Evolutionary conservation across 768 basidiomycete species (phyloP).

Genomic region (Lentinula guzmanii): DNA sequence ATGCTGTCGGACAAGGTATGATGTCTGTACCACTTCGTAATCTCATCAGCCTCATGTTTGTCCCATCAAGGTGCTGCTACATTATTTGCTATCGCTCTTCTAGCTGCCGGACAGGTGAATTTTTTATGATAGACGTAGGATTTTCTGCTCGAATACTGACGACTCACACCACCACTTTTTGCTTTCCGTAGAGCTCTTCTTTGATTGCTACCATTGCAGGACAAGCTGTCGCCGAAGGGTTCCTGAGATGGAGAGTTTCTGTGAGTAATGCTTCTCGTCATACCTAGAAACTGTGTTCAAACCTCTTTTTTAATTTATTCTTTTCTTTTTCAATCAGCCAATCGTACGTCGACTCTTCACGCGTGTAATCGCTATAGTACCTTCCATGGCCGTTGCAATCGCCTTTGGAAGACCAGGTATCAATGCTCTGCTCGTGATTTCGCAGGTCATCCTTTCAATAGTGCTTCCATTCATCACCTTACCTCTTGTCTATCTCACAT

Average conservation of each 20-base stretch:
- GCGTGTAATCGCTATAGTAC: constrained; percentile 74
- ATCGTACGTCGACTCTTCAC: constrained; percentile 77
- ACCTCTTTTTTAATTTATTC: too few relatives aligned
- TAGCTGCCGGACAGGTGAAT: constrained; percentile 71
- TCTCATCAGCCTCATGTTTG: neutral
- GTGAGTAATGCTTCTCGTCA: constrained; percentile 28
- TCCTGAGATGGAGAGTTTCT: constrained; percentile 80
- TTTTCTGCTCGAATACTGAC: neutral
- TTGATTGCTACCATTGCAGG: constrained; percentile 88
- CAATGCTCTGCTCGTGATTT: constrained; percentile 74
- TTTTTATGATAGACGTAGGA: neutral
- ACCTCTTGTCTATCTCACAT: constrained; percentile 74
- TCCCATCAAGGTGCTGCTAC: constrained; percentile 58
- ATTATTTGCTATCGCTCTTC: constrained; percentile 83
- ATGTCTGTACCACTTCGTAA: neutral
- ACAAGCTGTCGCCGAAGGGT: constrained; percentile 87
- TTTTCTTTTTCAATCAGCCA: constrained; percentile 37
- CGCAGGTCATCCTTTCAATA: constrained; percentile 80
- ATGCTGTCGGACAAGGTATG: constrained; percentile 62
- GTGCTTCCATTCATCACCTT: constrained; percentile 83
- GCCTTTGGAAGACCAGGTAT: constrained; percentile 66
- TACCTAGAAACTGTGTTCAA: too few relatives aligned
- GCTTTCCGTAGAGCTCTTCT: constrained; percentile 54
- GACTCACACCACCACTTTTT: neutral
- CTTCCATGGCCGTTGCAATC: constrained; percentile 74